Base-by-base conservation (phyloP, 2,329 filamentous ascomycete species). In the Phialophora chinensis region DNA sequence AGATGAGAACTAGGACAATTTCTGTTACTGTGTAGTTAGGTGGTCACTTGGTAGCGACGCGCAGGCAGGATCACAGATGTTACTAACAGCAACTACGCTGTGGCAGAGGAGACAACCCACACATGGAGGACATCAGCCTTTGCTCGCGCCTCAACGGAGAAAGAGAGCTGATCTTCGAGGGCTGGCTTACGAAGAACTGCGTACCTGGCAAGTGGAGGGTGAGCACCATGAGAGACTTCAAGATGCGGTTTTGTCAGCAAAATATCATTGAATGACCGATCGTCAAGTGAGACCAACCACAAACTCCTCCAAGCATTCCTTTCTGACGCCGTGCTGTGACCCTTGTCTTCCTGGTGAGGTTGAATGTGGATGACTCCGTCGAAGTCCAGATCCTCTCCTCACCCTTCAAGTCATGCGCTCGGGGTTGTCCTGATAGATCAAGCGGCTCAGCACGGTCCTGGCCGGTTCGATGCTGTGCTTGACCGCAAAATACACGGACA, bases 221-320 rank as follows among this genome's bases (percentile, higher is more conserved):
- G 17, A 44, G 17, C 17, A 44, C 38, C 14, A 44, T 44, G 38
- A 44, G 17, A 44, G 38, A 20, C 38, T 35, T 44, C 35, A n/a
- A 31, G 38, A 49, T 57, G 27, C 63, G 62, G 54, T 33, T 63
- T 49, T 65, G 68, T 70, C 68, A 70, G 68, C 68, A 70, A 56
- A 55, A 47, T 66, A 60, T 68, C 63, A 70, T 68, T 70, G 47
- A 58, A 57, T 55, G 57, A 27, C 63, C 60, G 50, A 47, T 38
- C 20, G 42, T 66, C 49, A 52, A 68, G 68, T 65, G 65, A 70
- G 68, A 70, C 68, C 66, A 70, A 70, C 68, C 68, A 66, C 61
- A 53, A 54, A 52, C 42, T 31, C 20, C 31, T 27, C 29, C 29
- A 27, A 61, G 29, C 50, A 14, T 33, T 44, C 42, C 38, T 25